Evolutionary conservation across 805 yeast species (phyloP), one percentile per base, ranked within the genome.

Genomic region (Myxozyma nipponensis): DNA sequence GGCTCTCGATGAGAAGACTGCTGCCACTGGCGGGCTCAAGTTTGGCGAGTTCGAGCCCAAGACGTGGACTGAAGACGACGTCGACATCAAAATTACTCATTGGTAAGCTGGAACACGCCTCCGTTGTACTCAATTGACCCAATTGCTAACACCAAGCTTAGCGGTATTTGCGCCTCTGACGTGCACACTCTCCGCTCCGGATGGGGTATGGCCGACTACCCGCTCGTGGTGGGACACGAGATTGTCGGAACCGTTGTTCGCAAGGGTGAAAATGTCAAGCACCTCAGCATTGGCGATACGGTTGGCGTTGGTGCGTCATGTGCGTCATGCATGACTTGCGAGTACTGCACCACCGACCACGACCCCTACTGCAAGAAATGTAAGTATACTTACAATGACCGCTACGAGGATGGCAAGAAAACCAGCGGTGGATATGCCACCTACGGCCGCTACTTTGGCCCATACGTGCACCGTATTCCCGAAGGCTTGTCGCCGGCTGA

Each of bases 301-400:
- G 91, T 84, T 19, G 95, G 91, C 47, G 76, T 84, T 43, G 95
- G 95, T 59, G 90, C 93, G 23, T 81, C 77, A 60, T 71, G 75
- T 18, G 70, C 69, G 49, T 70, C 84, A 34, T 85, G 93, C 70
- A 66, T 73, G 48, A 69, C 76, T 15, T 86, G 95, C 68, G 62
- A 72, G 39, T 71, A 79, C 62, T 86, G 89, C 72, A 64, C 71
- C 21, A 54, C 62, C 23, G 73, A 71, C 57, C 74, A 80, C 62
- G 83, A 82, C 57, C 73, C 68, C 58, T 78, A 77, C 71, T 84
- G 93, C 69, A 46, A 63, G 9, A 52, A 56, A 6, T 63, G 72
- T 10, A 73, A 74, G 39, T 66, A 69, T 39, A 84, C 90, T n/a
- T 84, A 82, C 66, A 70, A 73, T 54, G 52, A 68, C 21, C n/a